phyloP scores from a whole-genome alignment of 2,329 filamentous ascomycete species.

The Neocatenulostroma microsporum region DNA sequence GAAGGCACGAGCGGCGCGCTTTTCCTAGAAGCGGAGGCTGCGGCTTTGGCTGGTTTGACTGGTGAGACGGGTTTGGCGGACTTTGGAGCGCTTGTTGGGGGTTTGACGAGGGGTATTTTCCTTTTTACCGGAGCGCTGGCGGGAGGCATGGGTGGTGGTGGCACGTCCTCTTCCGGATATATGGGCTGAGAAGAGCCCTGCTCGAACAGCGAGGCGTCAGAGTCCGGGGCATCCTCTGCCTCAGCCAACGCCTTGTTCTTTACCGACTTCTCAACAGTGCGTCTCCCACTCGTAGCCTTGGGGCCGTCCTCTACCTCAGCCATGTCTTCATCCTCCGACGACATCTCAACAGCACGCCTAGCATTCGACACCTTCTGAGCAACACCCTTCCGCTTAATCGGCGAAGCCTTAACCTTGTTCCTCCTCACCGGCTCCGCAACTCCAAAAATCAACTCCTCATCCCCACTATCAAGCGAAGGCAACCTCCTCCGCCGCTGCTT shows the following conservation, averaged over 20 bases:
- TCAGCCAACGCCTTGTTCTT: background rate
- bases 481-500: slow-evolving; percentile 8
- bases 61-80: too few relatives aligned
- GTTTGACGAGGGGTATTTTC: slow-evolving; percentile 1
- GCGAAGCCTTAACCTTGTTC: slow-evolving; percentile 2
- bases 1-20: background rate
- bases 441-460: background rate
- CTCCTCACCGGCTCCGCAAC: background rate
- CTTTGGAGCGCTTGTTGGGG: too few relatives aligned
- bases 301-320: background rate
- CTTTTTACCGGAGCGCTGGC: background rate
- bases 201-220: slow-evolving; percentile 5
- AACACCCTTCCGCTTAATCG: slow-evolving; percentile 15
- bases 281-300: too few relatives aligned
- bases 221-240: background rate
- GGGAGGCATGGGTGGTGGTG: background rate
- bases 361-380: slow-evolving; percentile 13
- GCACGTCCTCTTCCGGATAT: background rate
- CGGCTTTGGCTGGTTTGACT: background rate
- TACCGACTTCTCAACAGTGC: background rate
- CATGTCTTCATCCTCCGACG: slow-evolving; percentile 3
- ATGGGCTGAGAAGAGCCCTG: slow-evolving; percentile 4
- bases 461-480: background rate
- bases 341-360: background rate
- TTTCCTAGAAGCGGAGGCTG: slow-evolving; percentile 1